Evolutionary conservation across 257 asterid genomes (phyloP).

Genomic region (Nicotiana benthamiana): DNA sequence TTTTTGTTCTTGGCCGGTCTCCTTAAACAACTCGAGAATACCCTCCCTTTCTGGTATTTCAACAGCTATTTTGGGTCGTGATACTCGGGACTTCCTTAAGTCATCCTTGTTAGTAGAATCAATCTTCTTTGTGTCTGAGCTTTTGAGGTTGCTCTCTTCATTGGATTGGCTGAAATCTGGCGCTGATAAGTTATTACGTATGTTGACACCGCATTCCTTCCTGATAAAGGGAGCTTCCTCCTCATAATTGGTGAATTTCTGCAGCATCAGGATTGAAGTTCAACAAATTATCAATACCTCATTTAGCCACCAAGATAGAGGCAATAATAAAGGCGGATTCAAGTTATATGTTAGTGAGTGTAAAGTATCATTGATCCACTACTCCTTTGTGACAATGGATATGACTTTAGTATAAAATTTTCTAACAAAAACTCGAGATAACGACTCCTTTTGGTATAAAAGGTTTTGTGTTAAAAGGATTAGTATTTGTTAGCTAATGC

Average conservation of each 20-base stretch:
- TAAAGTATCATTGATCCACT: neutral
- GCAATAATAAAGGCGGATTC: neutral
- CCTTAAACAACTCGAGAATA: conserved; percentile 29
- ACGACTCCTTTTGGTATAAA: neutral
- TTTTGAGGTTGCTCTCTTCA: conserved; percentile 14
- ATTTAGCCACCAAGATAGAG: neutral
- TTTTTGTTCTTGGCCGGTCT: conserved; percentile 2
- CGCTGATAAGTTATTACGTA: conserved; percentile 12
- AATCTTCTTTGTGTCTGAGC: conserved; percentile 11
- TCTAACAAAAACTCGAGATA: too few species aligned
- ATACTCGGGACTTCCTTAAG: conserved; percentile 23
- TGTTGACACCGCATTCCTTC: conserved; percentile 14
- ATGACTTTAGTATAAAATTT: too few species aligned
- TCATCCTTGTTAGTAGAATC: neutral
- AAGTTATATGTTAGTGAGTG: neutral
- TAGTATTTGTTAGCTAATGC: neutral
- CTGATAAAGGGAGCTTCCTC: conserved; percentile 25
- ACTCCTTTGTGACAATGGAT: neutral
- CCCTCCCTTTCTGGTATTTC: conserved; percentile 46
- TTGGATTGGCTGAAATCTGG: neutral
- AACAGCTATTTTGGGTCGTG: conserved; percentile 49
- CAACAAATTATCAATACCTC: neutral
- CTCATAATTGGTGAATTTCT: conserved; percentile 56
- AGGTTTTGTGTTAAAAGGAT: neutral
- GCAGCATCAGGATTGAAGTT: conserved; percentile 11